Percentiles rank a stretch among this genome's conserved stretches.
phyloP scores from a whole-genome alignment of 2,329 filamentous ascomycete genomes.

The Colletotrichum lupini region DNA sequence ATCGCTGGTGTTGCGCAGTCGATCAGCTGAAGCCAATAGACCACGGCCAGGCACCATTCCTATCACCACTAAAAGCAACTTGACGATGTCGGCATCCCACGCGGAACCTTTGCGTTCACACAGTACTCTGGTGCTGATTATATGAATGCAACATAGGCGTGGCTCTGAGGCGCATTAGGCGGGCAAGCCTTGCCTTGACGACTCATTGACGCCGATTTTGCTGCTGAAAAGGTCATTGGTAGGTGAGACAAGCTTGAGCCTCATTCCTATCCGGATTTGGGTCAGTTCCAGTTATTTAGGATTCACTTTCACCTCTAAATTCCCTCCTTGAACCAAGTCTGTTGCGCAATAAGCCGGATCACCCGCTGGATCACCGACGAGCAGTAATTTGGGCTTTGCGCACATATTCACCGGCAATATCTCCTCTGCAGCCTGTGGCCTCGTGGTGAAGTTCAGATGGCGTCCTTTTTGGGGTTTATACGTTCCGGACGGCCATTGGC shows the following conservation, averaged over 20 bases:
- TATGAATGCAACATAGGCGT: neutral
- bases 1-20: neutral
- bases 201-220: conserved; percentile 2
- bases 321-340: neutral
- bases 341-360: neutral
- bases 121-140: neutral
- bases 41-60: neutral
- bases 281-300: neutral
- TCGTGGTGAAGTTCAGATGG: conserved; percentile 28
- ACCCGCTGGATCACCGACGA: neutral
- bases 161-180: neutral
- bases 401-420: neutral
- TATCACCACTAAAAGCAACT: neutral
- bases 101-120: no score
- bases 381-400: neutral
- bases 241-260: neutral
- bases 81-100: neutral
- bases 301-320: neutral
- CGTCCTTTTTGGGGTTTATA: conserved; percentile 9
- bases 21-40: neutral
- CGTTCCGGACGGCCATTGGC: neutral
- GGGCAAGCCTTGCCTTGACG: conserved; percentile 12
- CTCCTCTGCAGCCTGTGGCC: neutral
- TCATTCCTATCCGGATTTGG: conserved; percentile 8
- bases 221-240: neutral